These are phyloP conservation scores for Nothophytophthora sp. DNA, from an alignment of 352 stramenopile species.

Conservation along the genomic window DNA sequence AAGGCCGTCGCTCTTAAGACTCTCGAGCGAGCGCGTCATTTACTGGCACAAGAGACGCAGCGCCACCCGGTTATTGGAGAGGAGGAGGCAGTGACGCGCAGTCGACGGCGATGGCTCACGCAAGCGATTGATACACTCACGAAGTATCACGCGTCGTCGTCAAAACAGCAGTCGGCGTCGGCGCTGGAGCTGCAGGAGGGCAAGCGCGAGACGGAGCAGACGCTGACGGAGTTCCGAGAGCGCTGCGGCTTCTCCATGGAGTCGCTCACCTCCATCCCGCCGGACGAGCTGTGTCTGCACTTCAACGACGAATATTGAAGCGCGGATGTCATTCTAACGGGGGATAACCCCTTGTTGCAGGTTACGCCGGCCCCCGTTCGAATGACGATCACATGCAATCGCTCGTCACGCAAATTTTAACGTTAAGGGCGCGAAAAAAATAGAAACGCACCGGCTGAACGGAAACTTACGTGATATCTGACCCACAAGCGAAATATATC, in stretches of 20 bases:
- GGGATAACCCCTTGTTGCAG: too few species aligned
- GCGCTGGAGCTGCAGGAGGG: background rate
- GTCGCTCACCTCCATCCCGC: constrained; percentile 44
- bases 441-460: too few species aligned
- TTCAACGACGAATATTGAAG: constrained; percentile 54
- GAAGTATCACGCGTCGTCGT: constrained; percentile 16
- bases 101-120: constrained; percentile 36
- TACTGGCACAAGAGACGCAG: constrained; percentile 22
- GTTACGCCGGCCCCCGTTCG: too few species aligned
- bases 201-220: constrained; percentile 17
- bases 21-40: constrained; percentile 52
- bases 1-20: constrained; percentile 38
- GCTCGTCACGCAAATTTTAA: too few species aligned
- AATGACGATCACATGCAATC: too few species aligned
- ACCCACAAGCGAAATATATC: too few species aligned
- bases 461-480: too few species aligned
- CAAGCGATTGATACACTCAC: constrained; percentile 40
- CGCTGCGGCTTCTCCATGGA: constrained; percentile 66
- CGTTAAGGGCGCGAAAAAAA: too few species aligned
- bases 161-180: background rate
- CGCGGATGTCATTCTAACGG: too few species aligned
- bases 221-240: constrained; percentile 46
- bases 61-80: constrained; percentile 5
- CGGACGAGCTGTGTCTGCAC: constrained; percentile 52
- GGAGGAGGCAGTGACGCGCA: constrained; percentile 2